These are phyloP conservation scores for Paraglomus occultum DNA, from an alignment of 192 early-diverging fungal genomes.

Conservation along the genomic window DNA sequence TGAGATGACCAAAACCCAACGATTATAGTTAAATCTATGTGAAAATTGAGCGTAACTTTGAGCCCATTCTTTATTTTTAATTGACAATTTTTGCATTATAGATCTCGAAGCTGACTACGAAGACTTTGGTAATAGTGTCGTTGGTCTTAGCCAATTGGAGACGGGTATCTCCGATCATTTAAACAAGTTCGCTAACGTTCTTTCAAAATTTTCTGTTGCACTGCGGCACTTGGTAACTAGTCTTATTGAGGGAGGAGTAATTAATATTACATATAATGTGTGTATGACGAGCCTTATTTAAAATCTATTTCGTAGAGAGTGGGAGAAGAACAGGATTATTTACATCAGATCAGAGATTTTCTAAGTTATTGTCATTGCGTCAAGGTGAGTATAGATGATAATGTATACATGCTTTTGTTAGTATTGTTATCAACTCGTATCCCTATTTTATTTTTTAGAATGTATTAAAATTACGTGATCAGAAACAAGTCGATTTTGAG, in stretches of 20 bases:
- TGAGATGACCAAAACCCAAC: constrained; percentile 12
- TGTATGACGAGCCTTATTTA: neutral
- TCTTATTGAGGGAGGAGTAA: neutral
- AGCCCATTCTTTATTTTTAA: neutral
- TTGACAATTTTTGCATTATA: constrained; percentile 22
- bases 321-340: constrained; percentile 65
- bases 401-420: neutral
- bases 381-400: constrained; percentile 47
- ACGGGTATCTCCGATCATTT: constrained; percentile 79
- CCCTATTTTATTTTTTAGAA: constrained; percentile 45
- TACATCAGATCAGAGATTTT: constrained; percentile 84
- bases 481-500: constrained; percentile 96
- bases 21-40: neutral
- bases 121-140: constrained; percentile 75
- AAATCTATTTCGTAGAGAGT: constrained; percentile 34
- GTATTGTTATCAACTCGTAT: neutral
- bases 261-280: neutral
- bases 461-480: constrained; percentile 78
- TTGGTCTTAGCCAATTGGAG: constrained; percentile 79
- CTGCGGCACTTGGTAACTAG: constrained; percentile 65
- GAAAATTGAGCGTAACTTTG: neutral
- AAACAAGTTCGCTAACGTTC: constrained; percentile 69
- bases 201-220: constrained; percentile 64
- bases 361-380: constrained; percentile 75
- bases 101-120: constrained; percentile 78